Percentiles rank a stretch among this genome's conserved stretches.
These are phyloP conservation scores for Penicillium psychrofluorescens DNA, from an alignment of 495 filamentous ascomycete genomes.

Conservation along the genomic window DNA sequence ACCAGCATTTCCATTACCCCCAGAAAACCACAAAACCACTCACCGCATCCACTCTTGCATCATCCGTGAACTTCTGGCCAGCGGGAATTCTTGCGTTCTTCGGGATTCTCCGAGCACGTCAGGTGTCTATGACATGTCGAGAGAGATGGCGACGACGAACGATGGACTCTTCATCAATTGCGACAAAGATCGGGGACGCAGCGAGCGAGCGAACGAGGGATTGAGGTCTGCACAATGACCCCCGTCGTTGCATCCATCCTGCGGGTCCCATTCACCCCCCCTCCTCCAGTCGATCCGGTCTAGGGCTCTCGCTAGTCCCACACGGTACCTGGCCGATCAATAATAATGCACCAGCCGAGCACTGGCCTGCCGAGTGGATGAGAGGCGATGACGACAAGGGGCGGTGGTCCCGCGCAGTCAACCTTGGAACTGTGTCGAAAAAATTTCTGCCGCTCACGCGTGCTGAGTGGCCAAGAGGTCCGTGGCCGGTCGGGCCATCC, in stretches of 20 bases:
- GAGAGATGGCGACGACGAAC: no score
- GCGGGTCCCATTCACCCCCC: slow-evolving; percentile 16
- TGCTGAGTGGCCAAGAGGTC: slow-evolving; percentile 16
- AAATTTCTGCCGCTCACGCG: slow-evolving; percentile 9
- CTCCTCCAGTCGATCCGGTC: slow-evolving; percentile 11
- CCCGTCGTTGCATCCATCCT: slow-evolving; percentile 8
- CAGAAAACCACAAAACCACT: slow-evolving; percentile 16
- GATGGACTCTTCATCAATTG: no score
- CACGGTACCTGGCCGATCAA: slow-evolving; percentile 11
- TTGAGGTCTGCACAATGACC: slow-evolving; percentile 16
- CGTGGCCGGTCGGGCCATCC: slow-evolving; percentile 9
- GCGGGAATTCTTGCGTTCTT: no score
- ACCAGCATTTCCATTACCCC: slow-evolving; percentile 15
- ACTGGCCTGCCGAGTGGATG: no score
- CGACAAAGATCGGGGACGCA: background rate
- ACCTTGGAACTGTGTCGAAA: background rate
- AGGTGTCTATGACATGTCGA: no score
- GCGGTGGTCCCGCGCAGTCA: no score
- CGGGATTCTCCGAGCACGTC: no score
- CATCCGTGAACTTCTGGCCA: no score
- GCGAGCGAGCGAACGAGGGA: slow-evolving; percentile 2
- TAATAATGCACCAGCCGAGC: background rate
- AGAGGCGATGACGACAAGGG: no score
- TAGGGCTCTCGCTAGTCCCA: slow-evolving; percentile 8
- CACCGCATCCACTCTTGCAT: slow-evolving; percentile 8